These are phyloP conservation scores for Ophiostoma australiae DNA, from an alignment of 2,329 filamentous ascomycete genomes.

Conservation along the genomic window DNA sequence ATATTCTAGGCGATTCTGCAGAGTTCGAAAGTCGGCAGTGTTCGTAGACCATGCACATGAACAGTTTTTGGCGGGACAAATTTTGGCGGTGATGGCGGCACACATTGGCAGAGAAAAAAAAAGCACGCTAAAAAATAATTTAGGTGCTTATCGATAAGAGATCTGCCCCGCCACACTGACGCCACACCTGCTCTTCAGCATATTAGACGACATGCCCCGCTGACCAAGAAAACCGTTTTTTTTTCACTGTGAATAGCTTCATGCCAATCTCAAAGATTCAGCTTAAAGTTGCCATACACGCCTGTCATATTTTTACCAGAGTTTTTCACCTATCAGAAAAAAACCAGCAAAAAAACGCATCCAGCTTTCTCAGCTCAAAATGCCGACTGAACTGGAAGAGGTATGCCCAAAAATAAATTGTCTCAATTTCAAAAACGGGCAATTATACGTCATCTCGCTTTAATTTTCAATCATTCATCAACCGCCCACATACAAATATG, in stretches of 20 bases:
- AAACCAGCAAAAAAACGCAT: background rate
- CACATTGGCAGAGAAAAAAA: slow-evolving; percentile 20
- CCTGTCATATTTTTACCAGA: background rate
- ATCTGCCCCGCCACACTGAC: slow-evolving; percentile 20
- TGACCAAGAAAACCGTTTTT: slow-evolving; percentile 20
- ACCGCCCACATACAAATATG: background rate
- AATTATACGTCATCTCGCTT: background rate
- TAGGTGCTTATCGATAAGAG: slow-evolving; percentile 21
- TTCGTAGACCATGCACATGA: background rate
- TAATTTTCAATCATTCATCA: background rate
- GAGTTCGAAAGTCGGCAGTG: background rate
- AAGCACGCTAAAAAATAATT: slow-evolving; percentile 21
- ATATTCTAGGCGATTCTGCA: background rate
- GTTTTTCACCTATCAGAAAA: background rate
- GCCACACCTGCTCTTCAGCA: slow-evolving; percentile 19
- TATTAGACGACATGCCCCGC: slow-evolving; percentile 20
- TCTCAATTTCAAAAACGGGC: background rate
- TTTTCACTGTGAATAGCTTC: slow-evolving; percentile 24
- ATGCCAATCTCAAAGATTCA: background rate
- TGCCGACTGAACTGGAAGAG: slow-evolving; percentile 74
- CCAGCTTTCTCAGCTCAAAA: slow-evolving; percentile 35
- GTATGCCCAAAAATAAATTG: slow-evolving; percentile 39
- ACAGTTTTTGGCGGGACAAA: slow-evolving; percentile 19
- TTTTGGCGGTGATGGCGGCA: slow-evolving; percentile 23
- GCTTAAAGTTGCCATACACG: background rate